Base-by-base conservation (phyloP, 805 yeast genomes). In the Sugiyamaella smithiae region DNA sequence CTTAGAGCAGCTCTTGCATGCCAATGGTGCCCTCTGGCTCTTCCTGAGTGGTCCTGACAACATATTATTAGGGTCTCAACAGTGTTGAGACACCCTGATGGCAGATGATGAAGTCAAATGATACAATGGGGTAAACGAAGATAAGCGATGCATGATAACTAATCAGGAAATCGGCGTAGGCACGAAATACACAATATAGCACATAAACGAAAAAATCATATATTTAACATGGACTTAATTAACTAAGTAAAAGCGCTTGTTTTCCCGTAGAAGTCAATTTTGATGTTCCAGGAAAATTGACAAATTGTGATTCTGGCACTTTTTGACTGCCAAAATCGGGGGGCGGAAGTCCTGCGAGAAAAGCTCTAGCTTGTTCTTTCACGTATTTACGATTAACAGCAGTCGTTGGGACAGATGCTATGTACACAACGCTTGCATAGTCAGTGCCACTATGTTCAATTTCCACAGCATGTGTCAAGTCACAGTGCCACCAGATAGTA, bases 401-500 rank as follows among this genome's bases (percentile, higher is more conserved):
- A 14, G 57, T 49, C 43, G 70, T 53, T 1, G 76, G 76, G n/a
- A 62, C 58, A 1, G 65, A 60, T 1, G 72, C 69, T 43, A 64
- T 61, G 51, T 64, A 72, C 49, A 71, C 53, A 3, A 72, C 76
- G 7, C 68, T 58, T 3, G 77, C 68, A 49, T 69, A 69, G 9
- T 44, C 26, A 2, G 32, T 31, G 5, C 75, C 74, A 6, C 48
- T 46, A 49, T 69, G 73, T 4, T 55, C 62, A 16, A 58, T 51
- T 46, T 73, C 76, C 22, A 73, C 74, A 8, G 67, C 67, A 53
- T 73, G 77, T 12, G 66, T 61, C 24, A 64, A 43, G 51, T 72
- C 76, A 46, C 69, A 62, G 47, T 73, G 77, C 76, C 76, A 72
- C 43, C 66, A 66, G 1, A 73, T 72, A 51, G 58, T 63, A 55